These are phyloP conservation scores for Sugiyamaella japonica DNA, from an alignment of 1,139 yeast genomes.

Conservation along the genomic window DNA sequence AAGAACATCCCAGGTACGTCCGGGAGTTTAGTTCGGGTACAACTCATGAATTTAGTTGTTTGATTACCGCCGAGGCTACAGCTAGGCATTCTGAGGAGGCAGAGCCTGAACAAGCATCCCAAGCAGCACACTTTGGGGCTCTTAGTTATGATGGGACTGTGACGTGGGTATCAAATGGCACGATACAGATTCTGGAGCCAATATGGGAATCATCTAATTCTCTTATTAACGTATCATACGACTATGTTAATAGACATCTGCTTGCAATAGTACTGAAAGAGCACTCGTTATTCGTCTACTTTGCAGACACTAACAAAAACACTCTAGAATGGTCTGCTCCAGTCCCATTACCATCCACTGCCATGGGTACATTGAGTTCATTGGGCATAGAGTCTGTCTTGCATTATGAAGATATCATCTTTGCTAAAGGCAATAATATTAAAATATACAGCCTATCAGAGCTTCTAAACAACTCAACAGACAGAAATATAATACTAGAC, in stretches of 20 bases:
- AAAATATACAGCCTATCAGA: conserved; percentile 20
- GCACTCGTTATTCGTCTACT: conserved; percentile 9
- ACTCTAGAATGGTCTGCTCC: conserved; percentile 7
- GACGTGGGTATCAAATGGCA: conserved; percentile 29
- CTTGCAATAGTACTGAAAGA: conserved; percentile 18
- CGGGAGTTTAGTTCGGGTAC: conserved; percentile 30
- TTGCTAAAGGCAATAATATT: conserved; percentile 21
- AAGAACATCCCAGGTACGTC: neutral
- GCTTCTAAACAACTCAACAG: conserved; percentile 20
- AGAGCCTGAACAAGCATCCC: conserved; percentile 1
- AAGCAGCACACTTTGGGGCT: conserved; percentile 26
- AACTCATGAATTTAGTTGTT: conserved; percentile 20
- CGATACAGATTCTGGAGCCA: conserved; percentile 30
- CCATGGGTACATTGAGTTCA: neutral
- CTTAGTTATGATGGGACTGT: conserved; percentile 28
- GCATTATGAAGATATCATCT: conserved; percentile 22
- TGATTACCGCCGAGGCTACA: conserved; percentile 15
- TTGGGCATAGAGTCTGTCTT: conserved; percentile 6
- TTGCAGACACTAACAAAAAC: conserved; percentile 9
- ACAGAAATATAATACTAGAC: conserved; percentile 4
- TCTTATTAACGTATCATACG: conserved; percentile 6
- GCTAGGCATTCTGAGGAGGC: too few species aligned
- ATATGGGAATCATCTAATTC: conserved; percentile 21
- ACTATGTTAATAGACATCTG: neutral
- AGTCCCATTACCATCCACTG: neutral